A percentile compares a stretch with the other conserved stretches of the same genome.
These are phyloP conservation scores for Fusarium anthophilum DNA, from an alignment of 2,329 filamentous ascomycete genomes.

Conservation along the genomic window DNA sequence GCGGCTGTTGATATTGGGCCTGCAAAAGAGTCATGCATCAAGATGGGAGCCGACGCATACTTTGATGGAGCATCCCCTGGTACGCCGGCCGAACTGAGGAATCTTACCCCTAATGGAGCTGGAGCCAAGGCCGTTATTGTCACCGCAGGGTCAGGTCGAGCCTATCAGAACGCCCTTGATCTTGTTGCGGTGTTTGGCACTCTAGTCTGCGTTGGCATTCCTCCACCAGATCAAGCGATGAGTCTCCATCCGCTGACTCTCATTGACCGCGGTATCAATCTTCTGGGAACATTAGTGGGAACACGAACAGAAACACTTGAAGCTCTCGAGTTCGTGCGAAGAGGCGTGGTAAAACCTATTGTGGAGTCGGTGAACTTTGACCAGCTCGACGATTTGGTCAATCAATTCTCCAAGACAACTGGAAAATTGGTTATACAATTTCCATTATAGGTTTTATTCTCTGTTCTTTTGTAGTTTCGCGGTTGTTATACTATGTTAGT, in stretches of 20 bases:
- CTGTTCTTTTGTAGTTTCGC: background rate
- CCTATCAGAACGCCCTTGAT: constrained; percentile 48
- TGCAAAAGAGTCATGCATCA: constrained; percentile 43
- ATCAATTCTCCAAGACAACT: background rate
- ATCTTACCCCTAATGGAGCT: background rate
- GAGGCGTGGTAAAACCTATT: constrained; percentile 23
- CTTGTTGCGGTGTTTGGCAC: constrained; percentile 47
- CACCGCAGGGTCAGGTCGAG: constrained; percentile 41
- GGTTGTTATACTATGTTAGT: background rate
- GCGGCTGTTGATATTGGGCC: constrained; percentile 51
- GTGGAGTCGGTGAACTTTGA: background rate
- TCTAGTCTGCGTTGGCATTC: constrained; percentile 52
- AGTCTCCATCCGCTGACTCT: constrained; percentile 48
- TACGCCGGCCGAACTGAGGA: constrained; percentile 1
- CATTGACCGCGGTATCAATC: constrained; percentile 47
- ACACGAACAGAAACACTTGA: constrained; percentile 51
- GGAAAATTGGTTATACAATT: constrained; percentile 22
- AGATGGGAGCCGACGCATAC: constrained; percentile 50
- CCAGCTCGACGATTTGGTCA: background rate
- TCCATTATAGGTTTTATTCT: too few relatives aligned
- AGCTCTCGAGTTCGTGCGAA: constrained; percentile 52
- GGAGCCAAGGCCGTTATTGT: constrained; percentile 45
- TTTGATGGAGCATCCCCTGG: constrained; percentile 43
- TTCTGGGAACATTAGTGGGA: constrained; percentile 50
- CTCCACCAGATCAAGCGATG: constrained; percentile 39